Evolutionary conservation across 2,329 filamentous ascomycete species (phyloP).

Genomic region (Fusarium beomiforme): DNA sequence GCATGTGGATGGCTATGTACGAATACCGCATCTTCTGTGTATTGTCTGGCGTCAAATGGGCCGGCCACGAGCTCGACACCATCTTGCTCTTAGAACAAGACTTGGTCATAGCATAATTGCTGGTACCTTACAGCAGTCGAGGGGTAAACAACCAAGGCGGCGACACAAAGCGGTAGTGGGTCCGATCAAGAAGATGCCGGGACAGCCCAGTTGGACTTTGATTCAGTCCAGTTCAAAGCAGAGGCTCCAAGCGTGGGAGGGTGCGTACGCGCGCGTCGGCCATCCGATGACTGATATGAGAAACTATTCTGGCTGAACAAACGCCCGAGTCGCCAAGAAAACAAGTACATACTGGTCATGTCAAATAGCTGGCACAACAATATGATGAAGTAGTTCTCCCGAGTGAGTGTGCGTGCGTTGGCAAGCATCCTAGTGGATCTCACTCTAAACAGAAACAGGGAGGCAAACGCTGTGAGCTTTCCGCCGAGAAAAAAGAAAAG

Average conservation of each 20-base stretch:
- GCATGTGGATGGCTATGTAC: background rate
- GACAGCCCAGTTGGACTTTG: constrained; percentile 24
- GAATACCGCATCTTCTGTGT: background rate
- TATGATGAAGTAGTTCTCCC: constrained; percentile 11
- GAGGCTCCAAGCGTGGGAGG: background rate
- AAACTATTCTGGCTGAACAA: constrained; percentile 7
- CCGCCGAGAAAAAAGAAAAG: background rate
- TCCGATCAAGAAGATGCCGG: constrained; percentile 24
- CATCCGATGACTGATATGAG: background rate
- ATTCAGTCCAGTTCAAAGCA: background rate
- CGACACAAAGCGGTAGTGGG: constrained; percentile 25
- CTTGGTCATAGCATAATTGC: constrained; percentile 17
- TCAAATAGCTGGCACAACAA: background rate
- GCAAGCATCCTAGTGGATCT: constrained; percentile 17
- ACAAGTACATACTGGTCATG: constrained; percentile 1
- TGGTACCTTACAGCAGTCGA: constrained; percentile 38
- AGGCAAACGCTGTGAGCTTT: constrained; percentile 10
- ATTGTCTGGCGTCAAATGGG: background rate
- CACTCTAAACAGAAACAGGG: background rate
- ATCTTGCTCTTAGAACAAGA: constrained; percentile 1
- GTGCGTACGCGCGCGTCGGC: no score
- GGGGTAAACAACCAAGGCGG: constrained; percentile 29
- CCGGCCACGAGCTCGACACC: constrained; percentile 1
- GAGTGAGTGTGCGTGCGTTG: constrained; percentile 6
- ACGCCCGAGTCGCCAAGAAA: constrained; percentile 15